A percentile compares a stretch with the other conserved stretches of the same genome.
These are phyloP conservation scores for Linnemannia exigua DNA, from an alignment of 192 early-diverging fungal species.

Conservation along the genomic window DNA sequence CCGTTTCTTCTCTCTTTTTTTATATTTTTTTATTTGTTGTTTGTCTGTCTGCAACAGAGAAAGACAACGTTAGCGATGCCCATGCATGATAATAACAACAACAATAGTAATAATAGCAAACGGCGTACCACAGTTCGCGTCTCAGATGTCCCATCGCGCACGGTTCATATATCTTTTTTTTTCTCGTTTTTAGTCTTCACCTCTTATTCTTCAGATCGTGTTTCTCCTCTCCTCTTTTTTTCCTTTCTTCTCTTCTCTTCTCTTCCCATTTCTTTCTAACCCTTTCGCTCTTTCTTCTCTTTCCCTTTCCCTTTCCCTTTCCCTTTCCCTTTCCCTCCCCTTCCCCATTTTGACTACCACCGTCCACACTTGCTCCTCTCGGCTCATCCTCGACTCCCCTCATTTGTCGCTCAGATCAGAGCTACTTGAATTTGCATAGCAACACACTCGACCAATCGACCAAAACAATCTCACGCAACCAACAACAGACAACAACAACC, in stretches of 20 bases:
- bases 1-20: not conserved
- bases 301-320: slow-evolving; percentile 4
- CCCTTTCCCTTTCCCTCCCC: not conserved
- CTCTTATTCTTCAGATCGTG: not conserved
- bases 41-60: not conserved
- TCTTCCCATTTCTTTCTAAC: not conserved
- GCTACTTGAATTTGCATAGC: not conserved
- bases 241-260: not conserved
- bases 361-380: not conserved
- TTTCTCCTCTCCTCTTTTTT: not conserved
- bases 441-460: not conserved
- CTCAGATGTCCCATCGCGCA: no score
- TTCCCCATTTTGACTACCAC: not conserved
- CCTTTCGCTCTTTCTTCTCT: not conserved
- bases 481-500: not conserved
- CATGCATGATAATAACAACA: no score
- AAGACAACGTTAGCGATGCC: no score
- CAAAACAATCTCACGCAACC: not conserved
- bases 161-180: no score
- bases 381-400: slow-evolving; percentile 1
- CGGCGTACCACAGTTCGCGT: no score
- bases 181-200: not conserved
- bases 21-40: not conserved
- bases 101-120: no score
- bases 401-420: not conserved